Evolutionary conservation across 495 filamentous ascomycete species (phyloP), one percentile per base, ranked within the genome.

Genomic region (Bombardia bombarda): DNA sequence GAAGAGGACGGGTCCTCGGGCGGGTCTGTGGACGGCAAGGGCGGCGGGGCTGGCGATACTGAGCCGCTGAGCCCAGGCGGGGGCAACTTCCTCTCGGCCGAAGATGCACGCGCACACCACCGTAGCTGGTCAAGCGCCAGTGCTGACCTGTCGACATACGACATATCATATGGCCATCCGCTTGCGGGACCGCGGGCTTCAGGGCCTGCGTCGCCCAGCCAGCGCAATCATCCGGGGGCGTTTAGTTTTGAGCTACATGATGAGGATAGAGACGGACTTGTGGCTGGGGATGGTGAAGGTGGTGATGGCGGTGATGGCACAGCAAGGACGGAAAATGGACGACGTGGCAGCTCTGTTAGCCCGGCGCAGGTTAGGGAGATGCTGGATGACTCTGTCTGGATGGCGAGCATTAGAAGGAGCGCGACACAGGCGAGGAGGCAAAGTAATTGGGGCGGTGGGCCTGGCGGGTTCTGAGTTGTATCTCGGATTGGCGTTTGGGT

Each of bases 331-430:
- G 7, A 17, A 8, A 13, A 21, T 13, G 32, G 6, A 52, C 53
- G 78, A 43, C 68, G 72, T 2, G 74, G 79, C 46, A 90, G 84
- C 56, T 68, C 75, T 21, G 84, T 90, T 43, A 86, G 80, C 47
- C 80, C 83, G 37, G 75, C 81, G 35, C 83, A 90, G 56, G 83
- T 92, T 46, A 77, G 89, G 65, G 75, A 85, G 42, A 80, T 87
- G 53, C 69, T 96, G 21, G 84, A 86, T 50, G 82, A 87, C 49
- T 92, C 87, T 30, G 86, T 82, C 16, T 96, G 90, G 90, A 86
- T 89, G 39, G 83, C 89, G 64, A 94, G 87, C 69, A 86, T 96
- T 38, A 73, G 88, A 46, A 76, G 87, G 42, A 94, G 88, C 63
- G 87, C 92, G 48, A 94, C 87, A 37, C 75, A 21, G 34, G 20